These are phyloP conservation scores for Discostella stelligeroides DNA, from an alignment of 108 stramenopile species.

Conservation along the genomic window DNA sequence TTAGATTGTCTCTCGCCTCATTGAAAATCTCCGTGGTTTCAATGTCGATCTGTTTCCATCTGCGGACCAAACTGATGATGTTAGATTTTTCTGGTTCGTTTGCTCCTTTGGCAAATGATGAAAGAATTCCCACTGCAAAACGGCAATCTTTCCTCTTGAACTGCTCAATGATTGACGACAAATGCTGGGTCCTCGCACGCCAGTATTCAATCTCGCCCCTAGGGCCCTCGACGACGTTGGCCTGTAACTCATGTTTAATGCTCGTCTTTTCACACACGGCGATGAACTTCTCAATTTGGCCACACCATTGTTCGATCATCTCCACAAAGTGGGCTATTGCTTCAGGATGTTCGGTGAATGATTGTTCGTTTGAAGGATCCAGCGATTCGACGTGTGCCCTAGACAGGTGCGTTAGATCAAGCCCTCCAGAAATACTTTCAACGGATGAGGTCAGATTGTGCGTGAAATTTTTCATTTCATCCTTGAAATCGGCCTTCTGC, in stretches of 20 bases:
- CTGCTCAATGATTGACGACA: constrained; percentile 87
- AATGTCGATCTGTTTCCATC: constrained; percentile 90
- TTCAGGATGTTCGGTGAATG: constrained; percentile 54
- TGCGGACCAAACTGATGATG: constrained; percentile 57
- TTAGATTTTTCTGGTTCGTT: constrained; percentile 62
- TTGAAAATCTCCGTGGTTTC: constrained; percentile 91
- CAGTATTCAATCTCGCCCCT: constrained; percentile 86
- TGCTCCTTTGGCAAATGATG: constrained; percentile 63
- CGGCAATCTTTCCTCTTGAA: constrained; percentile 81
- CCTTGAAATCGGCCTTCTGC: constrained; percentile 70
- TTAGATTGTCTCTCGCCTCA: constrained; percentile 93
- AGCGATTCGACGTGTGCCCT: constrained; percentile 41
- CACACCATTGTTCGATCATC: constrained; percentile 88
- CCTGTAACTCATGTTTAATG: background rate
- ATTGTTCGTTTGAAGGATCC: constrained; percentile 29
- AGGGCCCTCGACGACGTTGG: constrained; percentile 68
- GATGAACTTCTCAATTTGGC: constrained; percentile 80
- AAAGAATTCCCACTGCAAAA: constrained; percentile 69
- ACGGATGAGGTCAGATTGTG: constrained; percentile 70
- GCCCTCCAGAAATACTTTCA: constrained; percentile 68
- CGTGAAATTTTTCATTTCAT: constrained; percentile 67
- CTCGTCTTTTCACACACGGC: constrained; percentile 43
- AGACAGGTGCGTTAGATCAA: constrained; percentile 68
- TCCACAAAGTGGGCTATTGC: constrained; percentile 68
- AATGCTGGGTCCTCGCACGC: constrained; percentile 84